Evolutionary conservation across 495 filamentous ascomycete genomes (phyloP), one percentile per base, ranked within the genome.

Genomic region (Talaromyces stipitatus): DNA sequence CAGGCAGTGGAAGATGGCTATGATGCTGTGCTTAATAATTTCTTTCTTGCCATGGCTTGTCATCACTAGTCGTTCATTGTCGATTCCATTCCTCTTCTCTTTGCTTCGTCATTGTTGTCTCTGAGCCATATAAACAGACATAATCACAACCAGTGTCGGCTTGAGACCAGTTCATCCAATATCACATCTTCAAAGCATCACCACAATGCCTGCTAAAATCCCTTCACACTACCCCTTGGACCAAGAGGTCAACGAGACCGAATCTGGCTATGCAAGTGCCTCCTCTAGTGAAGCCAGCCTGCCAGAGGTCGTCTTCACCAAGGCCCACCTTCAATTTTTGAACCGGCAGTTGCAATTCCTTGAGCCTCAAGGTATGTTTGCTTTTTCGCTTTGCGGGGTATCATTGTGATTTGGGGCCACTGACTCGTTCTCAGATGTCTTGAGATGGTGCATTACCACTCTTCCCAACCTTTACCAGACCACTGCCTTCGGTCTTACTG

Each of bases 401-500:
- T 27, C 18, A 55, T 43, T 14, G 20, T 22, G 24, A 54, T 5
- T 18, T 32, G 28, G n/a, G 28, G 23, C 24, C 8, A 23, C 52
- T 55, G 16, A 55, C 36, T 8, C 8, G 33, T 30, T 11, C 20
- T 38, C 73, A 84, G 92, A 95, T 62, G 87, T 97, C 65, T 79
- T 98, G 56, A 85, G 82, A 76, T 97, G 95, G 90, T 91, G 87
- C 78, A 85, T 91, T 66, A 86, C 86, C 50, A 88, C 92, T 56
- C 85, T 98, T 63, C 95, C 94, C 55, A 84, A 84, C 64, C 86
- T 98, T 11, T 97, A 86, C 76, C 94, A 98, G 75, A 92, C 91
- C 45, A 97, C 94, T n/a, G 92, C 94, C 36, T 97, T 98, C 63
- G 94, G 94, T 41, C 78, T 97, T 41, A 95, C 92, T 5, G 94